These are phyloP conservation scores for Rhizopogon vinicolor DNA, from an alignment of 768 basidiomycete species.

Conservation along the genomic window DNA sequence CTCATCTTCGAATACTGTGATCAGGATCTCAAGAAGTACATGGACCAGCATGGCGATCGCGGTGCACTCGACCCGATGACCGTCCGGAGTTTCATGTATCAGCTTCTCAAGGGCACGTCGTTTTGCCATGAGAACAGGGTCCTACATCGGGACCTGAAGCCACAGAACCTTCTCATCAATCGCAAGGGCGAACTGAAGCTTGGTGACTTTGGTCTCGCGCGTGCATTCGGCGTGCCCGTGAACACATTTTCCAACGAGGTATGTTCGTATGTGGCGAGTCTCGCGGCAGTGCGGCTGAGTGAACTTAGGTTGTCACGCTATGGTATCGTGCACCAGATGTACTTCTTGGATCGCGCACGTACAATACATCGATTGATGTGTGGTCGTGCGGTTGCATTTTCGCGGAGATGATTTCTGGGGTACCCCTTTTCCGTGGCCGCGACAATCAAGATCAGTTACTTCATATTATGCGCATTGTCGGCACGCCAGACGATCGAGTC, in stretches of 20 bases:
- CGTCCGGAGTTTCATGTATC: conserved; percentile 95
- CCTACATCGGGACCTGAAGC: conserved; percentile 95
- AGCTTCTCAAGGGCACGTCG: conserved; percentile 93
- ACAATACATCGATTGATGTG: conserved; percentile 97
- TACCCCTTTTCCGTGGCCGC: conserved; percentile 92
- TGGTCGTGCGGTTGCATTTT: conserved; percentile 99
- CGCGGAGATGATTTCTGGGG: conserved; percentile 98
- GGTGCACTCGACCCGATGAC: conserved; percentile 89
- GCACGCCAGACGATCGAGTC: conserved; percentile 87
- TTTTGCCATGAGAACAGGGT: conserved; percentile 99
- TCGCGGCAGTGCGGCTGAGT: conserved; percentile 3
- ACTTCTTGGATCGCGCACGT: conserved; percentile 92
- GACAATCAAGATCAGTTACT: conserved; percentile 98
- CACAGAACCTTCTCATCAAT: conserved; percentile 97
- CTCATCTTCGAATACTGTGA: conserved; percentile 99
- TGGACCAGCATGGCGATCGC: conserved; percentile 96
- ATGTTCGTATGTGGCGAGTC: conserved; percentile 4
- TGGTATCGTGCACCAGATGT: conserved; percentile 99
- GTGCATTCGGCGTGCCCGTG: conserved; percentile 97
- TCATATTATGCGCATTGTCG: conserved; percentile 96
- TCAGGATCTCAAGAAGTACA: conserved; percentile 97
- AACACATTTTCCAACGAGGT: conserved; percentile 99
- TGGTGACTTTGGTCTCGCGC: conserved; percentile 95
- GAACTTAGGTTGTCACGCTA: conserved; percentile 84
- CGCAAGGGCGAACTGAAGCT: conserved; percentile 95